Percentiles rank a stretch among this genome's conserved stretches.
Conservation (phyloP, 2,329 filamentous ascomycete species). For the Thermothelomyces thermophilus region DNA sequence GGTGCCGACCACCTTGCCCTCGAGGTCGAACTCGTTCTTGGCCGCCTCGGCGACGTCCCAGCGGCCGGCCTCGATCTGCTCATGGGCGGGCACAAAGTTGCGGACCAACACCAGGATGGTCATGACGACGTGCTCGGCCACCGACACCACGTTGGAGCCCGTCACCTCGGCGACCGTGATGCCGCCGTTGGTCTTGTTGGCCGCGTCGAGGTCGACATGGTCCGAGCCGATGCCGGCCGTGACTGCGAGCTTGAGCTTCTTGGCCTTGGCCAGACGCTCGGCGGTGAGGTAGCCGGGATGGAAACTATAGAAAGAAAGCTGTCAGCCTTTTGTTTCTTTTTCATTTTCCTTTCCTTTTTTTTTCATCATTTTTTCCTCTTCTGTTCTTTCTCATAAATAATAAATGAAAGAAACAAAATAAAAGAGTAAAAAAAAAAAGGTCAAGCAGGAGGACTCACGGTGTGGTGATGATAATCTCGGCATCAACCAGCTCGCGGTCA, state of each 20-base stretch:
- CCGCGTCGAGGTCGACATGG: constrained; percentile 93
- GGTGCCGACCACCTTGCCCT: constrained; percentile 95
- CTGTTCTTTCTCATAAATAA: too few species aligned
- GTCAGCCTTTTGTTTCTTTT: not conserved
- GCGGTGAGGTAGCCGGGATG: constrained; percentile 96
- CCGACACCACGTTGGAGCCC: constrained; percentile 95
- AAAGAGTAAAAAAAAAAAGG: too few species aligned
- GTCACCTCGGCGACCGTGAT: constrained; percentile 97
- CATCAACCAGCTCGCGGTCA: constrained; percentile 91
- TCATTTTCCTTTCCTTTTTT: not conserved
- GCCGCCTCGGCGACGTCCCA: constrained; percentile 95
- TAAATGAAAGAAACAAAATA: not conserved
- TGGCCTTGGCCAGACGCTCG: constrained; percentile 93
- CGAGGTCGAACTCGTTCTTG: constrained; percentile 97
- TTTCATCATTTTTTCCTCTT: not conserved
- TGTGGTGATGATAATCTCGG: constrained; percentile 98
- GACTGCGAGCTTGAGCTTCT: constrained; percentile 96
- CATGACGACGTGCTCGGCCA: constrained; percentile 99
- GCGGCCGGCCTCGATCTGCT: constrained; percentile 80
- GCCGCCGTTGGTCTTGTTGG: constrained; percentile 97
- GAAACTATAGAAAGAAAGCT: constrained; percentile 55
- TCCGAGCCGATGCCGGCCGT: constrained; percentile 98
- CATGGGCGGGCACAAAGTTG: constrained; percentile 97
- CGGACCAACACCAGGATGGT: constrained; percentile 92
- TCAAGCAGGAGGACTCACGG: constrained; percentile 59